These are phyloP conservation scores for Stagonosporopsis vannaccii DNA, from an alignment of 2,329 filamentous ascomycete species.

Conservation along the genomic window DNA sequence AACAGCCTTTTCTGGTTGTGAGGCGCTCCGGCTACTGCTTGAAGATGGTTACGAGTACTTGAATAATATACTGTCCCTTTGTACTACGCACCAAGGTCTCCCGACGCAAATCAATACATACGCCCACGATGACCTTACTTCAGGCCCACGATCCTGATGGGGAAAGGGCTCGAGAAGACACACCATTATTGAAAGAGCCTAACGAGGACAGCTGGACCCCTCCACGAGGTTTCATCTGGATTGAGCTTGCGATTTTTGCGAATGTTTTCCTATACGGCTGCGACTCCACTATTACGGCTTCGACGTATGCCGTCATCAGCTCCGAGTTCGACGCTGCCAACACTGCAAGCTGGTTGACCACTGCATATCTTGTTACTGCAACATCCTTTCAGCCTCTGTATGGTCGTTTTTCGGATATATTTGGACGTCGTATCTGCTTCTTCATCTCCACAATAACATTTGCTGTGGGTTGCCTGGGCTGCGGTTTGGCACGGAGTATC, in stretches of 20 bases:
- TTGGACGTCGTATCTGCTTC: neutral
- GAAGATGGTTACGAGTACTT: neutral
- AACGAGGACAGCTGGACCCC: neutral
- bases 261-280: constrained; percentile 60
- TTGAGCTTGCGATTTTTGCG: neutral
- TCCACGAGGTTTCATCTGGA: neutral
- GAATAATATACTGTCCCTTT: too few species aligned
- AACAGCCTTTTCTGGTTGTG: neutral
- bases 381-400: constrained; percentile 60
- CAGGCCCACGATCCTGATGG: neutral
- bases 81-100: neutral
- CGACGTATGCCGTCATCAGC: constrained; percentile 50
- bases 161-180: neutral
- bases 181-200: neutral
- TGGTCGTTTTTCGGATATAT: neutral
- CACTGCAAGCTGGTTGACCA: constrained; percentile 59
- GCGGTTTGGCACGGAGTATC: neutral
- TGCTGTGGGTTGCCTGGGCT: neutral
- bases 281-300: constrained; percentile 55
- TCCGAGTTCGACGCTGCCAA: constrained; percentile 58
- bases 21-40: neutral
- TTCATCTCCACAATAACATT: neutral
- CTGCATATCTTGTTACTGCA: constrained; percentile 61
- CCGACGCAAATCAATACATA: neutral
- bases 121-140: neutral